Percentiles rank a stretch among this genome's conserved stretches.
These are phyloP conservation scores for Sphaerulina musiva DNA, from an alignment of 2,329 filamentous ascomycete genomes.

Conservation along the genomic window DNA sequence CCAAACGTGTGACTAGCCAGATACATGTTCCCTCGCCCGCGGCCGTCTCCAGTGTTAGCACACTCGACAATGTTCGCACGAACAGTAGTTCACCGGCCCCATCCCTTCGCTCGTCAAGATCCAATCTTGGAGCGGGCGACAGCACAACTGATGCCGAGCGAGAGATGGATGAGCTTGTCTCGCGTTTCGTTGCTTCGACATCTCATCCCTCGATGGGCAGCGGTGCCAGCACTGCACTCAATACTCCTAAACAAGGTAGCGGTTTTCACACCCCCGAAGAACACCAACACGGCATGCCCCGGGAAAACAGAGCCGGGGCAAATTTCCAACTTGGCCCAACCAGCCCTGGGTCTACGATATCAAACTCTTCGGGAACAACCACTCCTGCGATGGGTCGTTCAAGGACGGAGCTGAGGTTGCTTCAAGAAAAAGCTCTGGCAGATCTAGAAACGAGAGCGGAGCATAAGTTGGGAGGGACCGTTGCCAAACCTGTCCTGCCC, in stretches of 20 bases:
- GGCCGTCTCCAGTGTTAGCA: constrained; percentile 29
- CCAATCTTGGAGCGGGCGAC: constrained; percentile 17
- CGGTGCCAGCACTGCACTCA: constrained; percentile 26
- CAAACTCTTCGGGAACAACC: constrained; percentile 27
- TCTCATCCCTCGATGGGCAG: constrained; percentile 30
- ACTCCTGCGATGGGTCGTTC: constrained; percentile 31
- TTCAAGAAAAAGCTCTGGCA: constrained; percentile 32
- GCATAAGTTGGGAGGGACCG: not conserved
- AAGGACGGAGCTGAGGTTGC: constrained; percentile 29
- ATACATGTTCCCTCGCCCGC: constrained; percentile 27
- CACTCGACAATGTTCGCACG: constrained; percentile 29
- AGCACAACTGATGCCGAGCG: constrained; percentile 15
- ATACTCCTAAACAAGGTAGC: constrained; percentile 26
- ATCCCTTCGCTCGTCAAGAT: constrained; percentile 26
- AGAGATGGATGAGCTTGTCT: constrained; percentile 29
- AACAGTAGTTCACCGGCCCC: constrained; percentile 26
- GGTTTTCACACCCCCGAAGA: constrained; percentile 28
- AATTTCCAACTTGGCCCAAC: constrained; percentile 21
- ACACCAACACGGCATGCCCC: constrained; percentile 20
- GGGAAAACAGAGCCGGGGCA: constrained; percentile 4
- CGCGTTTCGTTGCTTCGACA: constrained; percentile 29
- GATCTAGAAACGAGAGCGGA: constrained; percentile 28
- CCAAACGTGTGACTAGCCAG: constrained; percentile 24
- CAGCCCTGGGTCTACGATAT: constrained; percentile 29
- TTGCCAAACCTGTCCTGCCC: constrained; percentile 26